phyloP scores from a whole-genome alignment of 2,329 filamentous ascomycete genomes.

The Cercospora sp. region DNA sequence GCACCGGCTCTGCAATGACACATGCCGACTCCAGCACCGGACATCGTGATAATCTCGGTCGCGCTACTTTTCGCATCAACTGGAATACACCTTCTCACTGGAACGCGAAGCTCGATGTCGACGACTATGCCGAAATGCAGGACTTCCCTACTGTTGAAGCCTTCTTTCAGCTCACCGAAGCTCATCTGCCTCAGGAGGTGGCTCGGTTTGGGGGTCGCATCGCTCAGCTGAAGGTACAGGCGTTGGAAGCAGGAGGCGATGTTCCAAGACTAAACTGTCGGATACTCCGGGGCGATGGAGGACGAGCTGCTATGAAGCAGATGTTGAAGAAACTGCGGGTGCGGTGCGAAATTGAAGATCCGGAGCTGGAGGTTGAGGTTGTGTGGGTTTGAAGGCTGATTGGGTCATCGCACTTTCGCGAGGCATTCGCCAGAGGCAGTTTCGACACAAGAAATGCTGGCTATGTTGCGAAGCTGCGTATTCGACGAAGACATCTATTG shows the following conservation, averaged over 20 bases:
- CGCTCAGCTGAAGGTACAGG: neutral
- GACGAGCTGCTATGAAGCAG: slow-evolving; percentile 6
- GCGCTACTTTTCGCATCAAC: neutral
- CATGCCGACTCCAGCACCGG: neutral
- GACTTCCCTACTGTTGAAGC: slow-evolving; percentile 8
- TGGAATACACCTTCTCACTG: neutral
- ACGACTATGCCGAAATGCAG: slow-evolving; percentile 6
- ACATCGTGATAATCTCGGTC: neutral
- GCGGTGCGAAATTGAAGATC: slow-evolving; percentile 8
- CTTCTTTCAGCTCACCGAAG: slow-evolving; percentile 3
- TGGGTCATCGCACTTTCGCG: neutral
- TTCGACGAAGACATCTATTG: no score
- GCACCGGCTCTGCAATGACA: neutral
- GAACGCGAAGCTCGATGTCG: neutral
- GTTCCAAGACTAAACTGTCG: slow-evolving; percentile 8
- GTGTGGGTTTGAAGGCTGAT: slow-evolving; percentile 6
- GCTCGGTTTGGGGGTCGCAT: slow-evolving; percentile 1
- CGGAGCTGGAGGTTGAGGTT: slow-evolving; percentile 11
- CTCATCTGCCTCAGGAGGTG: slow-evolving; percentile 1
- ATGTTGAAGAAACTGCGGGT: slow-evolving; percentile 8
- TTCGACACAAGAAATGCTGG: no score
- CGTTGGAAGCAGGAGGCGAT: neutral
- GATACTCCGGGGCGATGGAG: slow-evolving; percentile 4
- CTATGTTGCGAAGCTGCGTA: no score
- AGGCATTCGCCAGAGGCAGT: no score